Conservation (phyloP, 306 rosid species). For the Cicer chorassanicum region DNA sequence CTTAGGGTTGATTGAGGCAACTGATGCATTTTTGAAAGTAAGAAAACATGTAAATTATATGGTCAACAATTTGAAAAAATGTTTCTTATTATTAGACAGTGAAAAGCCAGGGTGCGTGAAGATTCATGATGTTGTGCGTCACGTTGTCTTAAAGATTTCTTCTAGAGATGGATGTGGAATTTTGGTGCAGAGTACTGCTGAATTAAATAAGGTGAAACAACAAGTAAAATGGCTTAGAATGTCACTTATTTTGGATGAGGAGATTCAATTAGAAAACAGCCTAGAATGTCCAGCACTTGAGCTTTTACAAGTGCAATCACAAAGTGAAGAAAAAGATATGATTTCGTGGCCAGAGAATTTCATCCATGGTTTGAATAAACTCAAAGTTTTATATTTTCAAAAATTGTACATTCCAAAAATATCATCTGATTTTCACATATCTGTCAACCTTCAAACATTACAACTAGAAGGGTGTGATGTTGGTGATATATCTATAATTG, state of each 20-base stretch:
- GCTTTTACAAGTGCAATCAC: not conserved
- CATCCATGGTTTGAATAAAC: not conserved
- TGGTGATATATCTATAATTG: slow-evolving; percentile 37
- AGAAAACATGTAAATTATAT: not conserved
- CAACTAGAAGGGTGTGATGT: slow-evolving; percentile 38
- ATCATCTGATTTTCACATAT: not conserved
- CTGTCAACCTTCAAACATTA: slow-evolving; percentile 11
- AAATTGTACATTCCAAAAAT: not conserved
- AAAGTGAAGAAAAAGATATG: not conserved
- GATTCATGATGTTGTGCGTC: not conserved
- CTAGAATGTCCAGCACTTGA: not conserved
- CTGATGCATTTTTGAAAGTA: not conserved
- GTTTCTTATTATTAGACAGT: not conserved
- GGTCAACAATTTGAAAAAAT: not conserved
- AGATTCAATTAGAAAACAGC: not conserved
- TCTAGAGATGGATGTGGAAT: not conserved
- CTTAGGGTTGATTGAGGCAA: not conserved
- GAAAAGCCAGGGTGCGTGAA: not conserved
- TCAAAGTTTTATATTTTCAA: not conserved
- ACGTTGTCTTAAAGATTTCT: not conserved
- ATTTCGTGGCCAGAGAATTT: not conserved
- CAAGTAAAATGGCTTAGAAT: not conserved
- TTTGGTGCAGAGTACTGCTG: not conserved
- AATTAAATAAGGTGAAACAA: not conserved
- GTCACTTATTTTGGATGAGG: slow-evolving; percentile 7